These are phyloP conservation scores for Euptelea pleiosperma DNA, from an alignment of 164 flowering plant species.

Conservation along the genomic window DNA sequence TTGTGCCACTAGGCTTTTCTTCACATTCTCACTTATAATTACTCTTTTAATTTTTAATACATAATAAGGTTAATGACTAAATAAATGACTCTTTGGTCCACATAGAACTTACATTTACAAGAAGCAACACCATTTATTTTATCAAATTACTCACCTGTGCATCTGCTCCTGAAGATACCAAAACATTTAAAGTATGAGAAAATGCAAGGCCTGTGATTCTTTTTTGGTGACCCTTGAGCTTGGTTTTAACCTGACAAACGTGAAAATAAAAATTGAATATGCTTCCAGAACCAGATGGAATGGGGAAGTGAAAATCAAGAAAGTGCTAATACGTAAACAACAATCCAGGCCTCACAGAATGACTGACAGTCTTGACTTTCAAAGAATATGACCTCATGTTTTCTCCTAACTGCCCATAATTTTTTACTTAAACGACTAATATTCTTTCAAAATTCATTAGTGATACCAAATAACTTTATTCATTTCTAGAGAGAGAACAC, in stretches of 20 bases:
- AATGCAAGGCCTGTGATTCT: slow-evolving; percentile 71
- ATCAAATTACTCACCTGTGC: slow-evolving; percentile 46
- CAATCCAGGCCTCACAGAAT: not conserved
- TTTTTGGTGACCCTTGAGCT: slow-evolving; percentile 69
- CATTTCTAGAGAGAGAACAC: no score
- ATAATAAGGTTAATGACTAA: no score
- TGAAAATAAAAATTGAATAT: not conserved
- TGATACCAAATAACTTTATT: no score
- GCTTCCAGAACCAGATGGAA: not conserved
- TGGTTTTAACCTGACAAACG: slow-evolving; percentile 55
- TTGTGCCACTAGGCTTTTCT: no score
- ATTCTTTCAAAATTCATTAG: no score
- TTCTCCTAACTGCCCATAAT: no score
- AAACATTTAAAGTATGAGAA: slow-evolving; percentile 47
- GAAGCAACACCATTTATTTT: not conserved
- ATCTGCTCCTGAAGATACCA: slow-evolving; percentile 80
- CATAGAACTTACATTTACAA: not conserved
- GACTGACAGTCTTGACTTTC: no score
- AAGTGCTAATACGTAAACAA: not conserved
- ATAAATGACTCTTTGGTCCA: no score
- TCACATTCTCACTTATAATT: no score
- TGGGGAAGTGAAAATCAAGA: not conserved
- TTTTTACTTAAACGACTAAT: no score
- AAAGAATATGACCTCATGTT: no score
- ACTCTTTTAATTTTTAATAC: no score